Conservation (phyloP, 2,329 filamentous ascomycete species). For the Hypoxylon sp. region DNA sequence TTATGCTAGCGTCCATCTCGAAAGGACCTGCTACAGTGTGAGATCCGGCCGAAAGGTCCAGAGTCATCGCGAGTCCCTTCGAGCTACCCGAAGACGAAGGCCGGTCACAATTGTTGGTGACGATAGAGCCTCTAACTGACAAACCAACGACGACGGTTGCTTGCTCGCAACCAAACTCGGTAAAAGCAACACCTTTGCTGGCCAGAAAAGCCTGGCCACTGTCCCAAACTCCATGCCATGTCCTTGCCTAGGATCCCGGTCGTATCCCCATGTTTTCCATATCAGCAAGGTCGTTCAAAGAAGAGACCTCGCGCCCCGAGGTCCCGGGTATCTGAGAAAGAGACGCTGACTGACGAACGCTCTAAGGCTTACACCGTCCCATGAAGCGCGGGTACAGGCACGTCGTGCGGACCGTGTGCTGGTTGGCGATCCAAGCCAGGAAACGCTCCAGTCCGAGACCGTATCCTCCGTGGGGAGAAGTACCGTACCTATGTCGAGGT, state of each 20-base stretch:
- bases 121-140: neutral
- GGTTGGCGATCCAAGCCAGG: constrained; percentile 69
- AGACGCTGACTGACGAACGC: constrained; percentile 9
- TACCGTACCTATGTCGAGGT: constrained; percentile 73
- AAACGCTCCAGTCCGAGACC: constrained; percentile 89
- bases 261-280: constrained; percentile 13
- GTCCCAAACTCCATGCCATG: constrained; percentile 26
- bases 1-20: neutral
- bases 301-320: constrained; percentile 5
- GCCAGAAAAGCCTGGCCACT: constrained; percentile 26
- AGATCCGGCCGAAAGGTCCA: constrained; percentile 8
- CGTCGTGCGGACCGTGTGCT: constrained; percentile 70
- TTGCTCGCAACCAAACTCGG: constrained; percentile 11
- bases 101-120: neutral
- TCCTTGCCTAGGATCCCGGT: constrained; percentile 1
- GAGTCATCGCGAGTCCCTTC: constrained; percentile 13
- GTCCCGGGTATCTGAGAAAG: constrained; percentile 1
- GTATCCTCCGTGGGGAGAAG: constrained; percentile 90
- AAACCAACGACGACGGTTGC: neutral
- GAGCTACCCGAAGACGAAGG: neutral
- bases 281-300: constrained; percentile 5
- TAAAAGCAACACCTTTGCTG: constrained; percentile 13
- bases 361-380: constrained; percentile 78
- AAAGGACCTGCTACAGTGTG: neutral
- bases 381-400: constrained; percentile 84